Conservation (phyloP, 1,284 basidiomycete genomes). For the Grifola frondosa region DNA sequence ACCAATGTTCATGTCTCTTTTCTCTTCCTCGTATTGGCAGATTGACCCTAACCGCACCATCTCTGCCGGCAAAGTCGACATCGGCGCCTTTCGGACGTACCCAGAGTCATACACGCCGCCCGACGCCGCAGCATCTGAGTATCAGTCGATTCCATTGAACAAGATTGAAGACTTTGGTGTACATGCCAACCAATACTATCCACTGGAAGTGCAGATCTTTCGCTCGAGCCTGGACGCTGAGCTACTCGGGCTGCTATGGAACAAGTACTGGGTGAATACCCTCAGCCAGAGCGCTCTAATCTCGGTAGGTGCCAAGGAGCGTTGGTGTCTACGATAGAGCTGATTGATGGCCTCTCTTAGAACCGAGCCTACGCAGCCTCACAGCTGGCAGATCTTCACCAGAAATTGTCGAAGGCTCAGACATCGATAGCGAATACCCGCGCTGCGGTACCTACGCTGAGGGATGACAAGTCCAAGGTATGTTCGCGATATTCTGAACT, state of each 20-base stretch:
- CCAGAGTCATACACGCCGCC: constrained; percentile 90
- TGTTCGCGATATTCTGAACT: neutral
- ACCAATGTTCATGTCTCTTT: too few species aligned
- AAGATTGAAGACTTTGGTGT: constrained; percentile 99
- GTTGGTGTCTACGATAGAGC: neutral
- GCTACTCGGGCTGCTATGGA: constrained; percentile 90
- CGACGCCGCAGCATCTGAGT: constrained; percentile 68
- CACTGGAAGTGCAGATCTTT: constrained; percentile 92
- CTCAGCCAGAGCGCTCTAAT: constrained; percentile 89
- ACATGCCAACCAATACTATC: constrained; percentile 96
- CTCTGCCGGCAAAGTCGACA: constrained; percentile 96
- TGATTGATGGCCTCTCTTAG: constrained; percentile 44
- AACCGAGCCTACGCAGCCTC: constrained; percentile 91
- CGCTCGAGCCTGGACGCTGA: constrained; percentile 87
- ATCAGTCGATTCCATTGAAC: constrained; percentile 91
- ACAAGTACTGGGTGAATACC: constrained; percentile 99
- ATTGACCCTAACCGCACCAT: constrained; percentile 98
- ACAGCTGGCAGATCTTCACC: constrained; percentile 84
- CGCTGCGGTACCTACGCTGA: constrained; percentile 49
- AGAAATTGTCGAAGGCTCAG: constrained; percentile 77
- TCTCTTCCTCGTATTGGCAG: constrained; percentile 38
- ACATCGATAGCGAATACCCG: constrained; percentile 53
- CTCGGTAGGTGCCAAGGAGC: constrained; percentile 57
- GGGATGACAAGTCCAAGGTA: constrained; percentile 45
- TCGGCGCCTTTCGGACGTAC: constrained; percentile 97